Conservation (phyloP, 2,329 filamentous ascomycete species). For the Paraphaeosphaeria sporulosa region DNA sequence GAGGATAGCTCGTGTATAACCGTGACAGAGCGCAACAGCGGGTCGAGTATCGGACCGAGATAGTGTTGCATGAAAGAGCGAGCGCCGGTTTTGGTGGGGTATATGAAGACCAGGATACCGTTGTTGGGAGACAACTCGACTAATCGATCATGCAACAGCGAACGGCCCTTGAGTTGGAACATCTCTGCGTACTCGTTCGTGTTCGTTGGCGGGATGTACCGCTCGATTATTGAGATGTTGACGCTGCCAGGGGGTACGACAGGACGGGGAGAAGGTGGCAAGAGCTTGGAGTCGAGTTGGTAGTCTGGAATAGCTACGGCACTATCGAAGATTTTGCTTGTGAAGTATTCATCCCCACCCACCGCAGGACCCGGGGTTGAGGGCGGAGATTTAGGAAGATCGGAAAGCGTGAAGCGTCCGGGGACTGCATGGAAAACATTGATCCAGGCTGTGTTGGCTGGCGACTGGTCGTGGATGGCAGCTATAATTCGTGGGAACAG, state of each 20-base stretch:
- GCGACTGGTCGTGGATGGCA: slow-evolving; percentile 61
- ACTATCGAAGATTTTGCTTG: slow-evolving; percentile 66
- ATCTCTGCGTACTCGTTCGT: slow-evolving; percentile 66
- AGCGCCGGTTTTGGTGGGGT: slow-evolving; percentile 66
- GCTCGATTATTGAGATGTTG: slow-evolving; percentile 67
- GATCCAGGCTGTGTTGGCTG: slow-evolving; percentile 65
- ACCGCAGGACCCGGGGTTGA: slow-evolving; percentile 62
- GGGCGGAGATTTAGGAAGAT: slow-evolving; percentile 69
- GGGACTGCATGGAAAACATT: slow-evolving; percentile 71
- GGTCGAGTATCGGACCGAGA: slow-evolving; percentile 67
- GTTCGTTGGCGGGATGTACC: slow-evolving; percentile 70
- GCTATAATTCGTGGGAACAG: slow-evolving; percentile 64
- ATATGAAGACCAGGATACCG: slow-evolving; percentile 68
- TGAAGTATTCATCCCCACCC: slow-evolving; percentile 68
- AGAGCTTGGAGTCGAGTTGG: slow-evolving; percentile 60
- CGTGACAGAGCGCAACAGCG: slow-evolving; percentile 65
- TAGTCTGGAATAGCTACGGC: slow-evolving; percentile 67
- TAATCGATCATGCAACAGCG: slow-evolving; percentile 67
- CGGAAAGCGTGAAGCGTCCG: slow-evolving; percentile 66
- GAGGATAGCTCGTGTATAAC: slow-evolving; percentile 66
- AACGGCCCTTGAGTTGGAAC: slow-evolving; percentile 61
- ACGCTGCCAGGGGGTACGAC: slow-evolving; percentile 68
- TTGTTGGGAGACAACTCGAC: slow-evolving; percentile 65
- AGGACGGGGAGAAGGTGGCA: slow-evolving; percentile 62
- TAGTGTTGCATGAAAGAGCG: slow-evolving; percentile 66